Conservation (phyloP, 805 yeast genomes). For the Spencermartinsiella europaea region DNA sequence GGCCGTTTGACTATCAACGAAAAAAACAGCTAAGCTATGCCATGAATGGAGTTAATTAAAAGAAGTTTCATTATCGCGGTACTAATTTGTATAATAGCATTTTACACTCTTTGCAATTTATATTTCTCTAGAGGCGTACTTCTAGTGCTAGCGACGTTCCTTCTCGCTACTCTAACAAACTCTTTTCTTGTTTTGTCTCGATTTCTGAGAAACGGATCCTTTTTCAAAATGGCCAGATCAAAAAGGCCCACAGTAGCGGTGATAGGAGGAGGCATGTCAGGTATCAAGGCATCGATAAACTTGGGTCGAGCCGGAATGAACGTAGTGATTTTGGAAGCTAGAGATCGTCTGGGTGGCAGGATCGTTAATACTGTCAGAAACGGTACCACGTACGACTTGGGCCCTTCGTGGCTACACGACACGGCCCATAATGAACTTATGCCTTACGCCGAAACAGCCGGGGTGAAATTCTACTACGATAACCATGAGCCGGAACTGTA, state of each 20-base stretch:
- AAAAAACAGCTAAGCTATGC: too few relatives aligned
- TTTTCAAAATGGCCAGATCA: neutral
- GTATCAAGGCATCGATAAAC: conserved; percentile 64
- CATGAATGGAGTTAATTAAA: too few relatives aligned
- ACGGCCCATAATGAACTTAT: conserved; percentile 63
- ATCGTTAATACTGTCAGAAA: conserved; percentile 32
- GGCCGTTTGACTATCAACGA: too few relatives aligned
- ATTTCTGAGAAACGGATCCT: too few relatives aligned
- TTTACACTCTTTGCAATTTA: too few relatives aligned
- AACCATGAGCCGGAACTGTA: conserved; percentile 33
- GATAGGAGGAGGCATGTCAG: conserved; percentile 77
- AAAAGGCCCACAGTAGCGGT: conserved; percentile 34
- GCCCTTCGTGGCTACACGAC: conserved; percentile 92
- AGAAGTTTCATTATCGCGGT: too few relatives aligned
- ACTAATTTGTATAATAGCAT: too few relatives aligned
- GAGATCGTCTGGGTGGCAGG: conserved; percentile 68
- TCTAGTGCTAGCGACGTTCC: too few relatives aligned
- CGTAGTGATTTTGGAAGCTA: conserved; percentile 60
- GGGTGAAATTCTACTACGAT: conserved; percentile 39
- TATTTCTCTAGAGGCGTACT: too few relatives aligned
- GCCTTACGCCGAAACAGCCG: conserved; percentile 38
- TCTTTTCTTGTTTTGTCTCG: too few relatives aligned
- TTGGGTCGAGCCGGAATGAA: conserved; percentile 42
- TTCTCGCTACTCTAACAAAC: too few relatives aligned
- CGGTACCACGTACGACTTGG: conserved; percentile 50